Evolutionary conservation across 345 rosid genomes (phyloP), one percentile per base, ranked within the genome.

Genomic region (Capsella bursapastoris): DNA sequence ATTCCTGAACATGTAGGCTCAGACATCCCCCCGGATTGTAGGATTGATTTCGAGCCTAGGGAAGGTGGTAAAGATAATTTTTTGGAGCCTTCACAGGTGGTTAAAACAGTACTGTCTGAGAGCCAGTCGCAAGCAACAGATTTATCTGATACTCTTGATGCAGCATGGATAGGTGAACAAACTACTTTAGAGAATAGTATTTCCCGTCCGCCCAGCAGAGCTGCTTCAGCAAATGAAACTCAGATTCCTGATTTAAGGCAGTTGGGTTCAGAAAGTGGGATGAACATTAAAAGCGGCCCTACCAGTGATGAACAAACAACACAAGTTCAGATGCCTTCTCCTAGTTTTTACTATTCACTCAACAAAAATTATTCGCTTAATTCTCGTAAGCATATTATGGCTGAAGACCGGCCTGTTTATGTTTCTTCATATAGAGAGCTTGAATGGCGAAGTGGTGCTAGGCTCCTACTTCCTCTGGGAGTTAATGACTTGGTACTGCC

Each of bases 121-220:
- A 93, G 86, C 45, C 86, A 83, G 68, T 76, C 82, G 70, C 86
- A 82, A 35, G 55, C 45, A 71, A 71, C 67, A 45, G 81, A 79
- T 82, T 81, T 90, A 72, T 86, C 96, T 27, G 88, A 89, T 77
- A 87, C 94, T 70, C 89, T 89, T 79, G 94, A 89, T 70, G 90
- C 90, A 28, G 89, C 89, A 58, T 86, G 93, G 92, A 87, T 83
- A 32, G 93, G 92, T 29, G 86, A 86, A 79, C 85, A 66, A 66
- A 35, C 51, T 75, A 88, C 89, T 28, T 86, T 89, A 59, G 87
- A 82, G 87, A 86, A 81, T 22, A 86, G 90, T 27, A 81, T 85
- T 77, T 83, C 62, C 60, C 76, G 77, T 53, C 83, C 78, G 5
- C 66, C 78, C 70, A 81, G 75, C 64, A 35, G 71, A 67, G 49